Evolutionary conservation across 2,329 filamentous ascomycete genomes (phyloP), one percentile per base, ranked within the genome.

Genomic region (Cercospora citrullina): DNA sequence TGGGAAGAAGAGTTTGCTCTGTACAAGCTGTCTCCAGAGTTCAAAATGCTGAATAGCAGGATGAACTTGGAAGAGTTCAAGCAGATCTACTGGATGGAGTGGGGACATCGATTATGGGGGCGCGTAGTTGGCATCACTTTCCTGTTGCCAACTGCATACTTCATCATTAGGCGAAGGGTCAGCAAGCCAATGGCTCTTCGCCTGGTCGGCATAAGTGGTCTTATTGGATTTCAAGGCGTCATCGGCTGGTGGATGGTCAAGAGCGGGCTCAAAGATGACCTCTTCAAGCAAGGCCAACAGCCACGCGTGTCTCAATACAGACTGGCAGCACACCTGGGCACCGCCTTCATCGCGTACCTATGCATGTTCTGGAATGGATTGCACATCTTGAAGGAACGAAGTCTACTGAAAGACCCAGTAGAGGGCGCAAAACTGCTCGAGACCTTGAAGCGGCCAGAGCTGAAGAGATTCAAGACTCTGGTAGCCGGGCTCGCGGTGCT

Each of bases 201-300:
- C 70, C 85, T 99, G 14, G 82, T 88, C 48, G 94, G 93, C 12
- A 98, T 99, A 71, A 92, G 92, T 53, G 88, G 86, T 60, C 84
- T 98, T 74, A 97, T 99, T 75, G 95, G 93, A 64, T 95, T 97
- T 80, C 95, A 99, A 80, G 95, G 95, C 55, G 87, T 95, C 76
- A 90, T 99, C 71, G 95, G 95, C 64, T 99, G 95, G 95, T 99
- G 95, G 93, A 99, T 99, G 95, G 95, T 99, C 74, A 96, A 96
- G 81, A 96, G 92, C 10, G 95, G 95, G 1, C 85, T 99, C 70
- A 96, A 94, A 79, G 95, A 98, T 78, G 95, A 99, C 79, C 87
- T 99, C 30, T 97, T 99, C 77, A 92, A 92, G 21, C 91, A 92
- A 2, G 95, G 94, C 12, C 91, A 90, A 66, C 93, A 97, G 79